A percentile compares a stretch with the other conserved stretches of the same genome.
Evolutionary conservation across 1,139 yeast species (phyloP).

Genomic region (Nakaseomyces glabratus): DNA sequence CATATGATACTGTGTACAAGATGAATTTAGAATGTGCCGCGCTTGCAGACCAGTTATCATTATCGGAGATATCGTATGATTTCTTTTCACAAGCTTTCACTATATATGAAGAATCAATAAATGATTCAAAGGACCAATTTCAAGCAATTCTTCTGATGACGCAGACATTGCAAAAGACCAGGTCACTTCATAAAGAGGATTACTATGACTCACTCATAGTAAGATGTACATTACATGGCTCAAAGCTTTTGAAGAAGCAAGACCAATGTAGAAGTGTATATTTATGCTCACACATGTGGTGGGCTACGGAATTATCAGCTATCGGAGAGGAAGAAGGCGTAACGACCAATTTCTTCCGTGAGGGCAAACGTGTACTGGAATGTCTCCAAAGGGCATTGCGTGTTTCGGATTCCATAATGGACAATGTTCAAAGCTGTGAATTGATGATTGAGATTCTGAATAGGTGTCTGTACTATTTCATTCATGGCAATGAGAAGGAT

Average conservation of each 20-base stretch:
- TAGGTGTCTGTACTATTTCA: conserved; percentile 73
- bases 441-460: conserved; percentile 83
- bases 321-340: conserved; percentile 42
- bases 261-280: conserved; percentile 92
- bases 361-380: conserved; percentile 56
- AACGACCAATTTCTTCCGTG: conserved; percentile 31
- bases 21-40: conserved; percentile 48
- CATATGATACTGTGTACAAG: conserved; percentile 40
- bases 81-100: conserved; percentile 82
- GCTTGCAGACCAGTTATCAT: conserved; percentile 65
- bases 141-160: conserved; percentile 47
- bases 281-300: conserved; percentile 86
- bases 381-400: conserved; percentile 69
- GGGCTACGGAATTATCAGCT: conserved; percentile 62
- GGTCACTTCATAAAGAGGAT: conserved; percentile 24
- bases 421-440: conserved; percentile 49
- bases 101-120: conserved; percentile 71
- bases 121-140: conserved; percentile 50
- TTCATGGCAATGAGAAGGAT: conserved; percentile 68
- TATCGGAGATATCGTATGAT: conserved; percentile 70
- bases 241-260: conserved; percentile 79
- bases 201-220: conserved; percentile 70
- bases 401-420: conserved; percentile 86
- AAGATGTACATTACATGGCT: conserved; percentile 78
- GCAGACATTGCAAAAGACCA: conserved; percentile 42